Conservation (phyloP, 2,329 filamentous ascomycete species). For the Xylaria sp. region DNA sequence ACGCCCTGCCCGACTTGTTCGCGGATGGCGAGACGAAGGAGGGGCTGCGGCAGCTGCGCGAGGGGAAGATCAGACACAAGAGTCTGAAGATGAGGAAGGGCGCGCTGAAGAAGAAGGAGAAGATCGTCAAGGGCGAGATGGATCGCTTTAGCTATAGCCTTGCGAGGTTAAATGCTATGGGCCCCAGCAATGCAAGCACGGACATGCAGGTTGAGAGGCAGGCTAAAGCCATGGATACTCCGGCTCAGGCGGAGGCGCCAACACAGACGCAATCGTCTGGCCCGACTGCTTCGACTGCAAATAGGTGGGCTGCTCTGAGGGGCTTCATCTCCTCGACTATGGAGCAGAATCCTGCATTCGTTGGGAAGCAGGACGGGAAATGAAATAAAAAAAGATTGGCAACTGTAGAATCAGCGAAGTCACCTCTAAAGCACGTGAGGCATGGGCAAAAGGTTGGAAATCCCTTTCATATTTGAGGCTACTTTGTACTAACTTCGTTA, state of each 20-base stretch:
- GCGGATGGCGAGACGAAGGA: conserved; percentile 59
- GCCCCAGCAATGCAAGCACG: conserved; percentile 15
- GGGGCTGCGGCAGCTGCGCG: conserved; percentile 53
- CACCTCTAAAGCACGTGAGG: neutral
- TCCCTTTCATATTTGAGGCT: neutral
- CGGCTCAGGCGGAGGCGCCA: conserved; percentile 28
- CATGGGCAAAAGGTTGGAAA: conserved; percentile 15
- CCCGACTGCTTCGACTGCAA: conserved; percentile 56
- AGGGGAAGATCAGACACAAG: conserved; percentile 76
- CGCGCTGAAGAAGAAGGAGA: conserved; percentile 84
- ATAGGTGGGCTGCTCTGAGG: conserved; percentile 82
- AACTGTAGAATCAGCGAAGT: conserved; percentile 13
- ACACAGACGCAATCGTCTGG: conserved; percentile 21
- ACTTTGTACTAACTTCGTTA: conserved; percentile 7
- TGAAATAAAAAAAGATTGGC: conserved; percentile 25
- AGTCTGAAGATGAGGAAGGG: conserved; percentile 80
- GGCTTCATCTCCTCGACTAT: conserved; percentile 87
- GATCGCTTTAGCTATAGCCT: conserved; percentile 86
- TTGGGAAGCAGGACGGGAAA: conserved; percentile 45
- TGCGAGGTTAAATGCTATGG: conserved; percentile 71
- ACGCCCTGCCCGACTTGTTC: conserved; percentile 77
- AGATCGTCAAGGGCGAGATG: conserved; percentile 81
- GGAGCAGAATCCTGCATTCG: conserved; percentile 86
- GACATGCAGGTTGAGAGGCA: conserved; percentile 22
- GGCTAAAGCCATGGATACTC: conserved; percentile 36